phyloP scores from a whole-genome alignment of 2,329 filamentous ascomycete species.

The Alternaria arbusti region DNA sequence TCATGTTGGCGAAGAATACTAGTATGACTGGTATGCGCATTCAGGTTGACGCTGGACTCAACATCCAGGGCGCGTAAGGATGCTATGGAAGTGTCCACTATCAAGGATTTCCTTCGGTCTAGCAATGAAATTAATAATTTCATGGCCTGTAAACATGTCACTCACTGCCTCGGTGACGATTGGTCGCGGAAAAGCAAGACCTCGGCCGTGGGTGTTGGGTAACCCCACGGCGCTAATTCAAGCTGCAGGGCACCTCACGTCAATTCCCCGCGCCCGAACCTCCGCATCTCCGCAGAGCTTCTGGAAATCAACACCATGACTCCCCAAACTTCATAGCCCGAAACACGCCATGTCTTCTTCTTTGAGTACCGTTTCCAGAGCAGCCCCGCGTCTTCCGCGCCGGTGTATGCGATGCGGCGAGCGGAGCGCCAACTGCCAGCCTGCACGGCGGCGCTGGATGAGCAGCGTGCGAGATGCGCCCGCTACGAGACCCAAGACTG shows the following conservation, averaged over 20 bases:
- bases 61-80: constrained; percentile 33
- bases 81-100: background rate
- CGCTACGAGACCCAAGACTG: constrained; percentile 44
- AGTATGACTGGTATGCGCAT: constrained; percentile 57
- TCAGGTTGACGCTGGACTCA: constrained; percentile 49
- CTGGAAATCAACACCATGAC: constrained; percentile 11
- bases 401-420: constrained; percentile 29
- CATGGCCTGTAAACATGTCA: background rate
- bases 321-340: background rate
- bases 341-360: constrained; percentile 25
- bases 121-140: background rate
- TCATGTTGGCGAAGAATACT: constrained; percentile 62
- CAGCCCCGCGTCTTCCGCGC: constrained; percentile 18
- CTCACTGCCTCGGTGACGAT: background rate
- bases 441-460: constrained; percentile 34
- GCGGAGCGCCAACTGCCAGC: constrained; percentile 8
- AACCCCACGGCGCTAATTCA: constrained; percentile 6
- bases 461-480: constrained; percentile 29
- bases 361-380: constrained; percentile 12
- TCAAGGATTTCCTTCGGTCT: too few species aligned
- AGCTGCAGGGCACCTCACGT: constrained; percentile 1
- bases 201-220: constrained; percentile 7
- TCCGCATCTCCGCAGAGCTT: constrained; percentile 15
- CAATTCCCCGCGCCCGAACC: constrained; percentile 10
- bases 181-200: constrained; percentile 4